These are phyloP conservation scores for Moricandia moricandioides DNA, from an alignment of 345 rosid species.

Conservation along the genomic window DNA sequence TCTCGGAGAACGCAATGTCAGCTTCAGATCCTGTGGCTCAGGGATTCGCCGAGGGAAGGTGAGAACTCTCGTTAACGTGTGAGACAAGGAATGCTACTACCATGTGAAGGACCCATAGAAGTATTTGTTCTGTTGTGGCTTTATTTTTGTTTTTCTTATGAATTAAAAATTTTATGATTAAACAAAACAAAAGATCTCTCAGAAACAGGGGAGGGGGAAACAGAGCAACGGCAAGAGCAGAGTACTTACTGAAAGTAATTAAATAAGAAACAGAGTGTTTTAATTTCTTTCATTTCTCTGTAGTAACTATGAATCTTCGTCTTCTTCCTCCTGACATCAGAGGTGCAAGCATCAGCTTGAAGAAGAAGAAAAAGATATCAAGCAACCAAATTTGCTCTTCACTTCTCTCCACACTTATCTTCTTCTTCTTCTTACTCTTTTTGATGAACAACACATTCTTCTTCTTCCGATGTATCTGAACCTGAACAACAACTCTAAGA, in stretches of 20 bases:
- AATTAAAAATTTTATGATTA: background rate
- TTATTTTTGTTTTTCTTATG: conserved; percentile 10
- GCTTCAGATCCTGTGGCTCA: background rate
- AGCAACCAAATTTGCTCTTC: conserved; percentile 90
- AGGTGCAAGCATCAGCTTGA: conserved; percentile 15
- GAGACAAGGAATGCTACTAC: conserved; percentile 27
- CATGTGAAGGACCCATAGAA: conserved; percentile 16
- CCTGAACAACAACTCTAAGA: no score
- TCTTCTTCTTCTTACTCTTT: conserved; percentile 15
- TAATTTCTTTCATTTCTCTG: background rate
- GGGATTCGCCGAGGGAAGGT: background rate
- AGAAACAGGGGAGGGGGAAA: conserved; percentile 22
- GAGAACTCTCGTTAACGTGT: conserved; percentile 20
- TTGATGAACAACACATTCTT: conserved; percentile 29
- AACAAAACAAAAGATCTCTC: background rate
- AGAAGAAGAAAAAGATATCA: conserved; percentile 22
- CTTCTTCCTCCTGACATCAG: conserved; percentile 18
- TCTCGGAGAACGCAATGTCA: background rate
- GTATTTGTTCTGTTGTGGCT: conserved; percentile 20
- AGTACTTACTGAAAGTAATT: background rate
- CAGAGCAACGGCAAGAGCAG: conserved; percentile 3
- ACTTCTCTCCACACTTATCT: conserved; percentile 55
- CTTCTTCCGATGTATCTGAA: no score
- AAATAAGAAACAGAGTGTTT: background rate
- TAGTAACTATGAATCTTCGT: conserved; percentile 21